These are phyloP conservation scores for Sphagnum contortum DNA, from an alignment of 225 moss, liverwort and hornwort genomes.

Conservation along the genomic window DNA sequence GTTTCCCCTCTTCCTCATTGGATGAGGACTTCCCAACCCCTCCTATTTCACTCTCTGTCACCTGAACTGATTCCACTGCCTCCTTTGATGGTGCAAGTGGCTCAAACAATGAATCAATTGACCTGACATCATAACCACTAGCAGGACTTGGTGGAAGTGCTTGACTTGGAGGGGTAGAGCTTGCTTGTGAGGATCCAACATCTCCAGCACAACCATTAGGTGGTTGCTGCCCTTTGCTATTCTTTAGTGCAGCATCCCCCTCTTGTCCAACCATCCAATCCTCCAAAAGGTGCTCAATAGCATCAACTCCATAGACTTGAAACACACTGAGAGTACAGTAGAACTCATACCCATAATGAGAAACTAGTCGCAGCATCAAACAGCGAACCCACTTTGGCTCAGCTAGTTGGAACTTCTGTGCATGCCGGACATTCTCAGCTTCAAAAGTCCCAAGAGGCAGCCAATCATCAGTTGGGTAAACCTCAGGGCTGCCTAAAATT, in stretches of 20 bases:
- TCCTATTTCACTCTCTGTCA: slow-evolving; percentile 23
- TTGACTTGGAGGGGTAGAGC: slow-evolving; percentile 14
- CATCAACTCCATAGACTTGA: slow-evolving; percentile 86
- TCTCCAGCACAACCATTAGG: slow-evolving; percentile 27
- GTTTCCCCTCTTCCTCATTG: slow-evolving; percentile 46
- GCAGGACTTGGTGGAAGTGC: slow-evolving; percentile 5
- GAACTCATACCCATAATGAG: slow-evolving; percentile 88
- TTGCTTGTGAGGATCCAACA: background rate
- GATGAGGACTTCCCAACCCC: slow-evolving; percentile 18
- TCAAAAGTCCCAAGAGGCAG: slow-evolving; percentile 70
- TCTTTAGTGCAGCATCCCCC: slow-evolving; percentile 31
- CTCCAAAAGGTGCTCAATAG: slow-evolving; percentile 80
- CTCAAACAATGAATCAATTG: slow-evolving; percentile 6
- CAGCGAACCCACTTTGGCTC: slow-evolving; percentile 83
- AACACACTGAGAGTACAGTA: slow-evolving; percentile 85
- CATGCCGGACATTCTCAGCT: slow-evolving; percentile 80
- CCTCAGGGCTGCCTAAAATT: slow-evolving; percentile 77
- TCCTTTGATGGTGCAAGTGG: slow-evolving; percentile 27
- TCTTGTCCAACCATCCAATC: slow-evolving; percentile 83
- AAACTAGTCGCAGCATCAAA: slow-evolving; percentile 74
- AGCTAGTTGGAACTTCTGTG: slow-evolving; percentile 72
- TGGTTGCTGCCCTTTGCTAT: background rate
- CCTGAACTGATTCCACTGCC: slow-evolving; percentile 20
- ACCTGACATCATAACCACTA: slow-evolving; percentile 8
- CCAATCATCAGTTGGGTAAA: slow-evolving; percentile 81